These are phyloP conservation scores for Phoma sp. DNA, from an alignment of 2,329 filamentous ascomycete genomes.

Conservation along the genomic window DNA sequence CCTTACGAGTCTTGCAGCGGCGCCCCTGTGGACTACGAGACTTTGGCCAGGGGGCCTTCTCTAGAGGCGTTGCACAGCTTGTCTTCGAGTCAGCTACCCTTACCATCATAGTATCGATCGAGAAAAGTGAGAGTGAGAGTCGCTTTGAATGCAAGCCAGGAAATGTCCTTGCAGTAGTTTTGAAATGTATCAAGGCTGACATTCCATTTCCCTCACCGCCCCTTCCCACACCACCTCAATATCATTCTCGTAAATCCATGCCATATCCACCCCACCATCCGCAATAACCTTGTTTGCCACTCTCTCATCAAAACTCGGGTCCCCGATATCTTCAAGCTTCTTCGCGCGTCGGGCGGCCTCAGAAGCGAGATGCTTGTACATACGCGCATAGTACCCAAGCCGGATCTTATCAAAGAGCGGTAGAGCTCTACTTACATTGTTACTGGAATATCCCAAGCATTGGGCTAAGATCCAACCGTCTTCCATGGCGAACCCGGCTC, in stretches of 20 bases:
- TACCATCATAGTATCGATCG: too few species aligned
- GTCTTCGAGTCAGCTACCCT: too few species aligned
- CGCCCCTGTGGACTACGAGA: too few species aligned
- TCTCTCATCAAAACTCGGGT: constrained; percentile 31
- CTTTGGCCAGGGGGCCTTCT: too few species aligned
- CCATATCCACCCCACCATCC: constrained; percentile 44
- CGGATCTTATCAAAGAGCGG: constrained; percentile 49
- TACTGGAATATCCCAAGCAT: constrained; percentile 29
- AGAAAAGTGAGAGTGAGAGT: too few species aligned
- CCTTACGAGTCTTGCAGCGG: too few species aligned
- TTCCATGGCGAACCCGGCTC: constrained; percentile 55
- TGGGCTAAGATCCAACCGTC: constrained; percentile 54
- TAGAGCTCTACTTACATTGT: constrained; percentile 35
- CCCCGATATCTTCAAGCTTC: constrained; percentile 19
- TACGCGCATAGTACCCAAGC: constrained; percentile 50
- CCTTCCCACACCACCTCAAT: constrained; percentile 47
- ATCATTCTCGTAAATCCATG: constrained; percentile 53
- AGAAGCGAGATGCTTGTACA: constrained; percentile 46
- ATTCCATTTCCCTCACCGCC: background rate
- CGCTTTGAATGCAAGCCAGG: too few species aligned
- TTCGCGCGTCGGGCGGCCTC: constrained; percentile 14
- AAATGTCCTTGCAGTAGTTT: too few species aligned
- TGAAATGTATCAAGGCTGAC: background rate
- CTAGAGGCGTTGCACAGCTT: too few species aligned
- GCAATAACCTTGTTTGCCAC: constrained; percentile 38